A percentile compares a stretch with the other conserved stretches of the same genome.
Evolutionary conservation across 225 moss, liverwort and hornwort genomes (phyloP).

Genomic region (Polytrichum commune): DNA sequence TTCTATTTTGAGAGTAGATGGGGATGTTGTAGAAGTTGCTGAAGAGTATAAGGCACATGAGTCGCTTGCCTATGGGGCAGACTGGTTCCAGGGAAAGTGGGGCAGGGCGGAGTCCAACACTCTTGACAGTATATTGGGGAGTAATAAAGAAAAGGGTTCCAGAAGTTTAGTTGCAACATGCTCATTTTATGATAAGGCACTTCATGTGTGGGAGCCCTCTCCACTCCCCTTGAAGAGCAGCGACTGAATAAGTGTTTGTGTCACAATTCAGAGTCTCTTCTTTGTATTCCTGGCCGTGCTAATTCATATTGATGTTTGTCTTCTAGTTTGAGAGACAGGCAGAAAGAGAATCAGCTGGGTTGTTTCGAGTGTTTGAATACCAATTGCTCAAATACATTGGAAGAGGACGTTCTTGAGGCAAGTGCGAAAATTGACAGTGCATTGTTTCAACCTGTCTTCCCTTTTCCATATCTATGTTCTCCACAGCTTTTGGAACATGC

Average conservation of each 20-base stretch:
- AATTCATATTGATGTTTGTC: no score
- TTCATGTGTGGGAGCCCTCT: slow-evolving; percentile 78
- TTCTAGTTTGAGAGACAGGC: no score
- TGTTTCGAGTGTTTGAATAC: no score
- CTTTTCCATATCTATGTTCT: no score
- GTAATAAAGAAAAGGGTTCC: not conserved
- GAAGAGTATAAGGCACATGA: slow-evolving; percentile 66
- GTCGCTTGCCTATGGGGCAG: slow-evolving; percentile 77
- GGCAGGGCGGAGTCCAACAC: slow-evolving; percentile 6
- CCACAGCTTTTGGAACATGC: no score
- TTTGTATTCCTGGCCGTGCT: no score
- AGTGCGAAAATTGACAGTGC: no score
- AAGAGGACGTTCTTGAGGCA: no score
- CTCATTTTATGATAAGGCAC: slow-evolving; percentile 81
- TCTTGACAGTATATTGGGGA: not conserved
- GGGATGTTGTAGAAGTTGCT: slow-evolving; percentile 33
- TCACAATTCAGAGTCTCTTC: no score
- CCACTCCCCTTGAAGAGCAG: slow-evolving; percentile 16
- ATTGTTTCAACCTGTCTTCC: no score
- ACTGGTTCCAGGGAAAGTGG: slow-evolving; percentile 69
- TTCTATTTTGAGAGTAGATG: slow-evolving; percentile 49
- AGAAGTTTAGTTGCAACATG: slow-evolving; percentile 57
- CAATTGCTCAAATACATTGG: no score
- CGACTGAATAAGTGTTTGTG: slow-evolving; percentile 3
- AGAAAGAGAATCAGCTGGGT: no score